Percentiles rank a stretch among this genome's conserved stretches.
These are phyloP conservation scores for Pleurotus citrinopileatus DNA, from an alignment of 768 basidiomycete species.

Conservation along the genomic window DNA sequence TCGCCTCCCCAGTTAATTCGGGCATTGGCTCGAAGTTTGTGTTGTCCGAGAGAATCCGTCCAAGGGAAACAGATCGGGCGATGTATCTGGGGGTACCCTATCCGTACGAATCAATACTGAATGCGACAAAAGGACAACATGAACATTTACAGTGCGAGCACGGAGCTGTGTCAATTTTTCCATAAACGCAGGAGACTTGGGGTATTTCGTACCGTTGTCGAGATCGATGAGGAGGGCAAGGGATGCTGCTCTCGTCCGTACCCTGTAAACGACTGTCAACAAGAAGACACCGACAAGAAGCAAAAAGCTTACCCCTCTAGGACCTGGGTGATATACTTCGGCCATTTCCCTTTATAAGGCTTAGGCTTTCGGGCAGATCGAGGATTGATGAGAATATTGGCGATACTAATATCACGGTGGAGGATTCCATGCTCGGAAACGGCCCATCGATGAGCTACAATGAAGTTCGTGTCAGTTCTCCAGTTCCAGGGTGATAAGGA, in stretches of 20 bases:
- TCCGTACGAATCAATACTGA: not conserved
- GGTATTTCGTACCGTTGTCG: not conserved
- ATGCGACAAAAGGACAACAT: not conserved
- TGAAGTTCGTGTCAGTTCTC: constrained; percentile 1
- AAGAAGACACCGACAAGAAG: not conserved
- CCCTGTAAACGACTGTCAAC: not conserved
- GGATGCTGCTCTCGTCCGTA: not conserved
- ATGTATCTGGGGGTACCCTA: not conserved
- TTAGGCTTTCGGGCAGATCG: not conserved
- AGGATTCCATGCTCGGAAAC: not conserved
- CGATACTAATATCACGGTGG: not conserved
- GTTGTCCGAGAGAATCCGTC: not conserved
- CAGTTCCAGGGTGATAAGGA: not conserved
- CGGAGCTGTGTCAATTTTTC: not conserved
- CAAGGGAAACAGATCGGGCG: not conserved
- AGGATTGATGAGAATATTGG: not conserved
- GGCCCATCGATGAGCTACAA: not conserved
- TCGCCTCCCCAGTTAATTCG: not conserved
- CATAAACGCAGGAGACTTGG: not conserved
- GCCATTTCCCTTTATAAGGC: not conserved
- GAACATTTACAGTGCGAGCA: not conserved
- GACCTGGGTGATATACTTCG: not conserved
- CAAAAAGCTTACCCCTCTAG: not conserved
- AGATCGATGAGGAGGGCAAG: not conserved
- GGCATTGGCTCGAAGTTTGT: not conserved